phyloP scores from a whole-genome alignment of 2,329 filamentous ascomycete species.

The Colletotrichum zoysiae region DNA sequence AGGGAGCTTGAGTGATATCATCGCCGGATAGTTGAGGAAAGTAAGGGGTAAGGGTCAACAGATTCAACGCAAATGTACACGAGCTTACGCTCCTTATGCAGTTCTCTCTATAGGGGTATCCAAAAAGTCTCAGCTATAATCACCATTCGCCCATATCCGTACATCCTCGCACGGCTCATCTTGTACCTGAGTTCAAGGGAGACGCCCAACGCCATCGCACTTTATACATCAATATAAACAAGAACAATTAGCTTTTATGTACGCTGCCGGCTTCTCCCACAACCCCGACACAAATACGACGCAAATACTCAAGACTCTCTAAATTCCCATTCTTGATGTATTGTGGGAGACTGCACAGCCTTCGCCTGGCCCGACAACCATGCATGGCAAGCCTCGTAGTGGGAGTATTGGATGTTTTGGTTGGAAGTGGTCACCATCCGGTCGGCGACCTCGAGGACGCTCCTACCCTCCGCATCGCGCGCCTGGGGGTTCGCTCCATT shows the following conservation, averaged over 20 bases:
- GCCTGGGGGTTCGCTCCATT: conserved; percentile 62
- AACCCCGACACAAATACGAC: neutral
- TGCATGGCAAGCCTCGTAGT: conserved; percentile 60
- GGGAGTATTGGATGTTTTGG: conserved; percentile 54
- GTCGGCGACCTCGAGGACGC: conserved; percentile 62
- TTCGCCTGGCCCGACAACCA: conserved; percentile 56
- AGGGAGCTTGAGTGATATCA: neutral
- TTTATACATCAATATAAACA: neutral
- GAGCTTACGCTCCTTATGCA: neutral
- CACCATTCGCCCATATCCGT: neutral
- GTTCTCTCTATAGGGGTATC: conserved; percentile 17
- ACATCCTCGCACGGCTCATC: neutral
- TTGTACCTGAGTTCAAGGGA: neutral
- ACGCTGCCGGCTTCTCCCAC: neutral
- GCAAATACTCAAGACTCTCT: conserved; percentile 6
- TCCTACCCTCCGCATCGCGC: conserved; percentile 58
- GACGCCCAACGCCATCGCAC: conserved; percentile 1
- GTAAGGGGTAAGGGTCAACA: neutral
- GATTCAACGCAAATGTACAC: neutral
- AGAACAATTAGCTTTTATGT: conserved; percentile 20
- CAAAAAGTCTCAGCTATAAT: neutral
- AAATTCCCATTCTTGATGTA: conserved; percentile 57
- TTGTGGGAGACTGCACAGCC: conserved; percentile 55
- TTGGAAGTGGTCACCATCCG: conserved; percentile 51
- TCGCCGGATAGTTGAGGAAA: neutral